Percentiles rank a stretch among this genome's conserved stretches.
Conservation (phyloP, 169 alveolate genomes). For the Eimeria nieschulzi region DNA sequence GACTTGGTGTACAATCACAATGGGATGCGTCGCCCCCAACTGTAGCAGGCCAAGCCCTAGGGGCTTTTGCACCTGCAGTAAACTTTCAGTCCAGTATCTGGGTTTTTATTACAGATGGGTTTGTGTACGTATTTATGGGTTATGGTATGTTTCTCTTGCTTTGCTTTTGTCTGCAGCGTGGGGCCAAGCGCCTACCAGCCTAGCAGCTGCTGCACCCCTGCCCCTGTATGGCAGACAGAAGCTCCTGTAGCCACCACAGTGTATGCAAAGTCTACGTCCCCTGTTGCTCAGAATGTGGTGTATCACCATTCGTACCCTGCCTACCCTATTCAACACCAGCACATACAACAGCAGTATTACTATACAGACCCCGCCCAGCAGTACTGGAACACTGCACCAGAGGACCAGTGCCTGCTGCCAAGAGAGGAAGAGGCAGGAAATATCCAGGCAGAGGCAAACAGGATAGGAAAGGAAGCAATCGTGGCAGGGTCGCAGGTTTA, state of each 20-base stretch:
- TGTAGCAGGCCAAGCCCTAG: too few species aligned
- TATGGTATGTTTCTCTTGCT: neutral
- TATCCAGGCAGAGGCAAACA: neutral
- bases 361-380: too few species aligned
- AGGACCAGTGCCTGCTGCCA: neutral
- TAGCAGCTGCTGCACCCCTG: neutral
- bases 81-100: neutral
- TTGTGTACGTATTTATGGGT: neutral
- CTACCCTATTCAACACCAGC: neutral
- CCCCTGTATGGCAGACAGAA: neutral
- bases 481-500: slow-evolving; percentile 32
- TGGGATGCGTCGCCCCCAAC: too few species aligned
- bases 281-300: neutral
- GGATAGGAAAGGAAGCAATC: neutral
- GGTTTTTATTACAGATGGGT: neutral
- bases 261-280: neutral
- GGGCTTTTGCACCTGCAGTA: too few species aligned
- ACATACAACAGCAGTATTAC: neutral
- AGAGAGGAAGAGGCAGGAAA: neutral
- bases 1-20: too few species aligned
- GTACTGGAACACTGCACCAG: neutral
- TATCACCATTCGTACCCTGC: neutral
- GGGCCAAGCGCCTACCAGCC: neutral
- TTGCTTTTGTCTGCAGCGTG: neutral
- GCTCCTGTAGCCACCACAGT: neutral